These are phyloP conservation scores for Diaporthe ilicicola DNA, from an alignment of 2,329 filamentous ascomycete species.

Conservation along the genomic window DNA sequence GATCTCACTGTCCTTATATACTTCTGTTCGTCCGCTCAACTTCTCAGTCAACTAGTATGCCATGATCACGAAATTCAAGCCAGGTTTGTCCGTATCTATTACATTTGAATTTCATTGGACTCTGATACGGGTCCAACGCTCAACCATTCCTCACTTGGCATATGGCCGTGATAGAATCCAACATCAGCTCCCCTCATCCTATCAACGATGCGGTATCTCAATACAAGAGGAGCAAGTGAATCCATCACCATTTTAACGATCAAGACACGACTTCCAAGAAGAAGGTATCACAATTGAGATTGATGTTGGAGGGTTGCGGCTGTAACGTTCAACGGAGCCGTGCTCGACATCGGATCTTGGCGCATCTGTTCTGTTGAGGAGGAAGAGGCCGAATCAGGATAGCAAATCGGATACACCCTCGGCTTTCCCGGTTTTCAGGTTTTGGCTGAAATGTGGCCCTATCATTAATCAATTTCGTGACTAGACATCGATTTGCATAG, in stretches of 20 bases:
- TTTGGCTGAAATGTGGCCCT: too few relatives aligned
- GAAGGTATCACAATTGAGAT: not conserved
- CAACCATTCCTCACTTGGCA: not conserved
- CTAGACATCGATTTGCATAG: not conserved
- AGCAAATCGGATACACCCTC: not conserved
- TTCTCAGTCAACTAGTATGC: too few relatives aligned
- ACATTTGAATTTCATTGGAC: not conserved
- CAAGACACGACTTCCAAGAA: not conserved
- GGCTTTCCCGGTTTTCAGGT: not conserved
- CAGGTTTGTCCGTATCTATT: not conserved
- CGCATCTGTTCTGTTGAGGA: not conserved
- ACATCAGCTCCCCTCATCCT: not conserved
- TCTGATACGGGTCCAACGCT: not conserved
- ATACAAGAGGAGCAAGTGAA: not conserved
- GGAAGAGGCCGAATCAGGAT: not conserved
- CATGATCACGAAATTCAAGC: accelerated
- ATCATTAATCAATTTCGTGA: too few relatives aligned
- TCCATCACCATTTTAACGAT: accelerated
- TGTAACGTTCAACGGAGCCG: conserved; percentile 4
- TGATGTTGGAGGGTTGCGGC: not conserved
- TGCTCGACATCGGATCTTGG: not conserved
- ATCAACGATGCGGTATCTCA: not conserved
- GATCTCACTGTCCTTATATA: not conserved
- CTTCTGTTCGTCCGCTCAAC: not conserved
- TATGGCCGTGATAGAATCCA: not conserved